Conservation (phyloP, 192 early-diverging fungal genomes). For the Mortierella alpina region DNA sequence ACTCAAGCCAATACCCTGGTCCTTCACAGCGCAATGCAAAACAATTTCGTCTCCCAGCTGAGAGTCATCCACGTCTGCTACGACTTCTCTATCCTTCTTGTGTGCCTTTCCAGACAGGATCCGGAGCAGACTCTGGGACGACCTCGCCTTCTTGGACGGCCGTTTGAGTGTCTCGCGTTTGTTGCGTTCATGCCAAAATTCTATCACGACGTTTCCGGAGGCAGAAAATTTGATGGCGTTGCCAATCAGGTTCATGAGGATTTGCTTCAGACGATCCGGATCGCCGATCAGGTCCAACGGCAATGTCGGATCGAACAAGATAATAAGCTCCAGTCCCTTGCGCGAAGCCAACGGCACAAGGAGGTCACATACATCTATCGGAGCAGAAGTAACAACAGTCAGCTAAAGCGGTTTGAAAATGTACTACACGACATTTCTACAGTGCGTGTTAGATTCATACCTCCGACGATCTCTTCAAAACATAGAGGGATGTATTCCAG, state of each 20-base stretch:
- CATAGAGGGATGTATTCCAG: conserved; percentile 53
- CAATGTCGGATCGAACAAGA: conserved; percentile 66
- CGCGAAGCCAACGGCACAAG: conserved; percentile 71
- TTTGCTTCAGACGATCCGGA: conserved; percentile 73
- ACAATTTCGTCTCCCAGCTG: conserved; percentile 30
- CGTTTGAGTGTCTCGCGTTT: conserved; percentile 1
- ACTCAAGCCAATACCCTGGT: conserved; percentile 43
- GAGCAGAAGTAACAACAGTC: background rate
- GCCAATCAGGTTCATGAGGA: conserved; percentile 78
- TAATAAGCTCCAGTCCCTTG: conserved; percentile 69
- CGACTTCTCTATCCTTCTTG: background rate
- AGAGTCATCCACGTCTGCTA: background rate
- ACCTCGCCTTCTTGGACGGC: background rate
- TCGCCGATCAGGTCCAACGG: conserved; percentile 73
- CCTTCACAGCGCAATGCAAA: conserved; percentile 37
- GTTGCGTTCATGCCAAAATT: conserved; percentile 25
- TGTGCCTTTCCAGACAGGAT: background rate
- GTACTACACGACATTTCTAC: background rate
- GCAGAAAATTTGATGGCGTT: conserved; percentile 76
- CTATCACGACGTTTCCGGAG: conserved; percentile 37
- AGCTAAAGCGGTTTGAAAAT: background rate
- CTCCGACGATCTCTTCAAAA: conserved; percentile 58
- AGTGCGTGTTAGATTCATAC: conserved; percentile 4
- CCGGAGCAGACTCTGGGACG: conserved; percentile 1
- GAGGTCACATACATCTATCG: conserved; percentile 61